These are phyloP conservation scores for Stentor roeselii DNA, from an alignment of 73 alveolate genomes.

Conservation along the genomic window DNA sequence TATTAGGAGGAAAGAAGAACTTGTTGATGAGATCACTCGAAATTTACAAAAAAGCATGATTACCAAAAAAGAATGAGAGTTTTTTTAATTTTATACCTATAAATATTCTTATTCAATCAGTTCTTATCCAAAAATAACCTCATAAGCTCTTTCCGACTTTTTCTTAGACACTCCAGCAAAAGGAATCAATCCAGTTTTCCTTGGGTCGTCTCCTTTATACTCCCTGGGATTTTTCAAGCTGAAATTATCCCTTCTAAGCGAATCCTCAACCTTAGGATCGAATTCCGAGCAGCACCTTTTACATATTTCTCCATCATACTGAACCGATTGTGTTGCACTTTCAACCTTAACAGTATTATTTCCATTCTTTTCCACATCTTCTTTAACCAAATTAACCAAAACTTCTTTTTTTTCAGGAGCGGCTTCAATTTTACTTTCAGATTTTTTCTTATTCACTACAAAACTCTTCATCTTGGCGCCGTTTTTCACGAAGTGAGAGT, in stretches of 20 bases:
- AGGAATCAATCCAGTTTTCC: background rate
- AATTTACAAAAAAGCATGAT: too few species aligned
- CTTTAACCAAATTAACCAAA: too few species aligned
- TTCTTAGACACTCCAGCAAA: background rate
- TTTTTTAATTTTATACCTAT: too few species aligned
- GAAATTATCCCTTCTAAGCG: background rate
- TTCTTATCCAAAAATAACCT: background rate
- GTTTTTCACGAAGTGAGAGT: background rate
- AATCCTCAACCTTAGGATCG: background rate
- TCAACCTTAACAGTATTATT: too few species aligned
- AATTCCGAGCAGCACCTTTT: background rate
- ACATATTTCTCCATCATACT: too few species aligned
- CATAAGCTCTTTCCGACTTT: background rate
- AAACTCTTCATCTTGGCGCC: background rate
- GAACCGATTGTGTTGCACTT: too few species aligned
- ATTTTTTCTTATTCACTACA: background rate
- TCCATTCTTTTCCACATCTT: background rate
- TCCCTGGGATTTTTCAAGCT: background rate
- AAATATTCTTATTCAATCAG: too few species aligned
- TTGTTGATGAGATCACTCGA: too few species aligned
- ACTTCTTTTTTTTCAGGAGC: background rate
- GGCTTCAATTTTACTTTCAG: background rate
- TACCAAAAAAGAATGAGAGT: too few species aligned
- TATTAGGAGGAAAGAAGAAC: too few species aligned
- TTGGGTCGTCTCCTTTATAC: background rate